These are phyloP conservation scores for Viola odorata DNA, from an alignment of 345 rosid genomes.

Conservation along the genomic window DNA sequence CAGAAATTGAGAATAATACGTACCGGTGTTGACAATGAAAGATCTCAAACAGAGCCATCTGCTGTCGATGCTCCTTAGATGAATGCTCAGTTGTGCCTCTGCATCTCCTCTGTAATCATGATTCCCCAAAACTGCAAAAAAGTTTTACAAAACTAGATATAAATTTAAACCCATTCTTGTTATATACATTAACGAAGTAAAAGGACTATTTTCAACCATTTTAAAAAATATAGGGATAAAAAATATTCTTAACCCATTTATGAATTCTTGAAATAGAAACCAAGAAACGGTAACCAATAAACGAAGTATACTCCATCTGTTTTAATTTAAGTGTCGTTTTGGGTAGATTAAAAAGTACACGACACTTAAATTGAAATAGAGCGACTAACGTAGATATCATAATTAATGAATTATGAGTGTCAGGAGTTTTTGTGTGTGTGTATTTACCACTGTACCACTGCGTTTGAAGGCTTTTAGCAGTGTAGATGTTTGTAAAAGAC, in stretches of 20 bases:
- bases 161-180: too few relatives aligned
- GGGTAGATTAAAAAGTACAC: not conserved
- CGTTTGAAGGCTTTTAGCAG: conserved; percentile 64
- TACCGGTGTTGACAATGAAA: conserved; percentile 50
- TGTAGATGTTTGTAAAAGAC: conserved; percentile 63
- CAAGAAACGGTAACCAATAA: too few relatives aligned
- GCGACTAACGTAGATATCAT: too few relatives aligned
- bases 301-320: too few relatives aligned
- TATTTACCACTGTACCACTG: conserved; percentile 65
- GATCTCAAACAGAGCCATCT: conserved; percentile 78
- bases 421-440: not conserved
- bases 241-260: too few relatives aligned
- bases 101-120: conserved; percentile 80
- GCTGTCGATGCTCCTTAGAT: conserved; percentile 44
- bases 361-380: not conserved
- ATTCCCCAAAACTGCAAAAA: conserved; percentile 51
- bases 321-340: too few relatives aligned
- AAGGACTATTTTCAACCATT: too few relatives aligned
- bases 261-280: too few relatives aligned
- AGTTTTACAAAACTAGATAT: not conserved
- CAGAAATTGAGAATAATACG: not conserved
- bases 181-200: too few relatives aligned
- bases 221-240: too few relatives aligned
- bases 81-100: conserved; percentile 55
- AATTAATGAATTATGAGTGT: not conserved